Conservation (phyloP, 306 rosid species). For the Vicia faba region DNA sequence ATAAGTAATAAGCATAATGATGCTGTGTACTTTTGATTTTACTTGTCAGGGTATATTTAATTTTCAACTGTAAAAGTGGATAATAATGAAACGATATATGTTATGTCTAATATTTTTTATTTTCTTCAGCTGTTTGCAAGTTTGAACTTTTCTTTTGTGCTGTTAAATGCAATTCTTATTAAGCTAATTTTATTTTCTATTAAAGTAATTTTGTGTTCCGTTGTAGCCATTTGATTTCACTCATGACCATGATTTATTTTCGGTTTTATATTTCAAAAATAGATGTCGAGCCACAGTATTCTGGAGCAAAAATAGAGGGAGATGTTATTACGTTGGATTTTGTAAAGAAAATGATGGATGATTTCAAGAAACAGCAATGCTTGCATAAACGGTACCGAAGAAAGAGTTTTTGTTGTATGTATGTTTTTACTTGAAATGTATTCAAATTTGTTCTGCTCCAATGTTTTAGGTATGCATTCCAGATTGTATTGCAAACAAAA, state of each 20-base stretch:
- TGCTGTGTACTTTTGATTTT: not conserved
- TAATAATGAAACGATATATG: constrained; percentile 3
- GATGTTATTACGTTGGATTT: constrained; percentile 87
- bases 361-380: constrained; percentile 87
- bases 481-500: constrained; percentile 86
- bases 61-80: constrained; percentile 1
- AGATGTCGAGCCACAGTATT: constrained; percentile 93
- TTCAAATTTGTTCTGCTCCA: constrained; percentile 35
- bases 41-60: not conserved
- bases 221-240: constrained; percentile 31
- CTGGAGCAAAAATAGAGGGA: constrained; percentile 95
- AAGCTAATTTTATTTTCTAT: constrained; percentile 1
- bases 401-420: constrained; percentile 20
- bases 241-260: constrained; percentile 36
- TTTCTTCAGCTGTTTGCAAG: constrained; percentile 29
- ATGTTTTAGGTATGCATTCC: constrained; percentile 82
- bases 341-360: constrained; percentile 95
- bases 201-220: constrained; percentile 13
- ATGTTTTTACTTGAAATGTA: constrained; percentile 20
- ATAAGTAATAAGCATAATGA: not conserved
- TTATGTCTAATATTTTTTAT: not conserved
- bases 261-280: constrained; percentile 45
- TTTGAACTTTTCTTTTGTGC: constrained; percentile 16
- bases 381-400: constrained; percentile 80
- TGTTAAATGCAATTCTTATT: not conserved